Percentiles rank a stretch among this genome's conserved stretches.
Conservation (phyloP, 495 filamentous ascomycete genomes). For the Penicillium riverlandense region DNA sequence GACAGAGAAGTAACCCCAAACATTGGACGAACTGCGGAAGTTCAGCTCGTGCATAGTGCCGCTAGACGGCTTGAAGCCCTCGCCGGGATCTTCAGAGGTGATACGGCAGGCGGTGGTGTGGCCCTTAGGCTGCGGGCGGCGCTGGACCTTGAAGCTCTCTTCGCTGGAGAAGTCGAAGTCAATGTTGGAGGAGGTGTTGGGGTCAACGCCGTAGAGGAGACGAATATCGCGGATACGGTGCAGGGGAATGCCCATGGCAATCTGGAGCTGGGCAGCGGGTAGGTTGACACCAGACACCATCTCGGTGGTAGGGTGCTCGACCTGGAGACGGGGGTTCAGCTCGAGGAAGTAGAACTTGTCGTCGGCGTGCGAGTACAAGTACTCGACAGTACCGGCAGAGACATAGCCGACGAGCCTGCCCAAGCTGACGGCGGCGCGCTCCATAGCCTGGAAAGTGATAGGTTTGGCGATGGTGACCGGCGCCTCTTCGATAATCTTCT, state of each 20-base stretch:
- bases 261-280: constrained; percentile 93
- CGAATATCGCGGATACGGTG: constrained; percentile 95
- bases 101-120: constrained; percentile 99
- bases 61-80: constrained; percentile 98
- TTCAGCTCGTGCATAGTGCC: constrained; percentile 99
- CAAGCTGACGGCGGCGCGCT: constrained; percentile 89
- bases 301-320: constrained; percentile 98
- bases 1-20: constrained; percentile 99
- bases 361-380: constrained; percentile 96
- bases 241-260: constrained; percentile 97
- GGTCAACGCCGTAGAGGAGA: constrained; percentile 92
- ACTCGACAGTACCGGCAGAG: constrained; percentile 97
- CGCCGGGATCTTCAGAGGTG: constrained; percentile 96
- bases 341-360: constrained; percentile 99
- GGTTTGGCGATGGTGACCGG: constrained; percentile 92
- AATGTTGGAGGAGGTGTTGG: constrained; percentile 75
- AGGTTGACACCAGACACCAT: constrained; percentile 99
- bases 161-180: constrained; percentile 94
- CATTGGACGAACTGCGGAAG: constrained; percentile 96
- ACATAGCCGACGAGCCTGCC: constrained; percentile 95
- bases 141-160: constrained; percentile 76
- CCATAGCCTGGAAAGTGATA: constrained; percentile 88
- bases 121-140: constrained; percentile 85
- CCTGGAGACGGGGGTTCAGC: constrained; percentile 95
- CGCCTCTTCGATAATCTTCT: constrained; percentile 99